A percentile compares a stretch with the other conserved stretches of the same genome.
phyloP scores from a whole-genome alignment of 495 filamentous ascomycete genomes.

The Penicillium soppii region DNA sequence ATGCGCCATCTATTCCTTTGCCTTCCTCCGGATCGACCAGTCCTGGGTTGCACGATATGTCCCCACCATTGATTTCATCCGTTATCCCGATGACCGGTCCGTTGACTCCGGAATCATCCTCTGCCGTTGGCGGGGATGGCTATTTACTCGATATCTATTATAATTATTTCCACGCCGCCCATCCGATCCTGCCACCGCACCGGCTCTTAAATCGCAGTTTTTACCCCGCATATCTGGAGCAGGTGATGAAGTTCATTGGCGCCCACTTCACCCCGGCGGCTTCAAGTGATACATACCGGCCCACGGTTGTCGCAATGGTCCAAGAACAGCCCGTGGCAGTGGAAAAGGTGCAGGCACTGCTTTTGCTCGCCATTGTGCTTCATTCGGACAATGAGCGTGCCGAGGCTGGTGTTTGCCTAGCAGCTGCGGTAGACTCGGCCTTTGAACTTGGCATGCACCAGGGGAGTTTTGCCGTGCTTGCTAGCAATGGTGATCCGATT shows the following conservation, averaged over 20 bases:
- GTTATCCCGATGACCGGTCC: conserved; percentile 23
- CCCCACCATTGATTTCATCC: conserved; percentile 16
- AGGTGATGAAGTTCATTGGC: conserved; percentile 49
- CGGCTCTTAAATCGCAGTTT: conserved; percentile 27
- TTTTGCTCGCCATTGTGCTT: conserved; percentile 74
- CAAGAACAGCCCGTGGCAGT: conserved; percentile 32
- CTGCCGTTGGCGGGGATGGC: conserved; percentile 34
- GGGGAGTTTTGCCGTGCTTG: conserved; percentile 43
- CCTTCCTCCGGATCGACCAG: conserved; percentile 26
- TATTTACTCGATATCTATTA: conserved; percentile 50
- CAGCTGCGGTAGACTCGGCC: conserved; percentile 65
- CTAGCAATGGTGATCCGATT: conserved; percentile 51
- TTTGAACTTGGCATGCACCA: conserved; percentile 75
- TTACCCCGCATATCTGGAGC: conserved; percentile 40
- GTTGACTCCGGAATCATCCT: conserved; percentile 44
- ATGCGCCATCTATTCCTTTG: conserved; percentile 27
- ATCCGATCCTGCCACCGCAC: conserved; percentile 43
- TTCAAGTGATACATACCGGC: conserved; percentile 41
- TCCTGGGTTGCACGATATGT: conserved; percentile 22
- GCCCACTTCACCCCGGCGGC: conserved; percentile 44
- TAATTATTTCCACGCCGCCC: conserved; percentile 45
- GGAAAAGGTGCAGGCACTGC: conserved; percentile 68
- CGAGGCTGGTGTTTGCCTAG: conserved; percentile 64
- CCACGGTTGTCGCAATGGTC: conserved; percentile 33
- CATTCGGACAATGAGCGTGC: conserved; percentile 71